Conservation (phyloP, 1,284 basidiomycete genomes). For the Exsudoporus floridanus region DNA sequence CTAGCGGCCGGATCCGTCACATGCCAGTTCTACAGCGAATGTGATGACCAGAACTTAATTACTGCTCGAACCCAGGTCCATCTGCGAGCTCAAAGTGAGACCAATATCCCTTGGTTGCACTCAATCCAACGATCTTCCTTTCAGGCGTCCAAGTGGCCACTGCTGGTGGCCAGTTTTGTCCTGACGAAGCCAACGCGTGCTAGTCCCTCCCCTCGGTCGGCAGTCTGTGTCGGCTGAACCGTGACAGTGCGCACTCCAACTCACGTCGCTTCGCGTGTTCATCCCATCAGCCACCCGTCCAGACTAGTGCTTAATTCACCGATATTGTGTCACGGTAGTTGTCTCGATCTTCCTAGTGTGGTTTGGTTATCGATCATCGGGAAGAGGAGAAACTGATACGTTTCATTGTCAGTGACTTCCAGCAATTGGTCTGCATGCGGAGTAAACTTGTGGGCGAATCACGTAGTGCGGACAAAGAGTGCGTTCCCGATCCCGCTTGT, state of each 20-base stretch:
- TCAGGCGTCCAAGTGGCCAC: conserved; percentile 58
- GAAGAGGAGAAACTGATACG: conserved; percentile 61
- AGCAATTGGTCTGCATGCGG: conserved; percentile 56
- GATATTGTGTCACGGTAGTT: conserved; percentile 74
- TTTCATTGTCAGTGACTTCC: conserved; percentile 72
- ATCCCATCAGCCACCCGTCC: conserved; percentile 1
- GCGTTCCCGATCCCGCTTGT: conserved; percentile 24
- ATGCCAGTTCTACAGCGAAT: conserved; percentile 68
- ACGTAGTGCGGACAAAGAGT: conserved; percentile 84
- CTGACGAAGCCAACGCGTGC: conserved; percentile 79
- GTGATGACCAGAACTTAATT: conserved; percentile 60
- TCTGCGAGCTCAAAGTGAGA: conserved; percentile 62
- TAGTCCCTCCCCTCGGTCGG: conserved; percentile 59
- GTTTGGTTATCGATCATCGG: neutral
- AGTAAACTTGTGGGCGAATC: conserved; percentile 54
- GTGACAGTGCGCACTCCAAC: conserved; percentile 64
- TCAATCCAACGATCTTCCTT: conserved; percentile 49
- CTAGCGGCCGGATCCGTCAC: too few species aligned
- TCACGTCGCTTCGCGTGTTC: neutral
- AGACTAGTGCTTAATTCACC: conserved; percentile 84
- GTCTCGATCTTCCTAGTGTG: neutral
- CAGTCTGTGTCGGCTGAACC: conserved; percentile 79
- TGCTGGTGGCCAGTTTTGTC: conserved; percentile 80
- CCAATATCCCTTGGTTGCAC: conserved; percentile 70
- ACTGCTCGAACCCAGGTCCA: conserved; percentile 53